These are phyloP conservation scores for Hordeum marinum DNA, from an alignment of 176 grass and related monocot genomes.

Conservation along the genomic window DNA sequence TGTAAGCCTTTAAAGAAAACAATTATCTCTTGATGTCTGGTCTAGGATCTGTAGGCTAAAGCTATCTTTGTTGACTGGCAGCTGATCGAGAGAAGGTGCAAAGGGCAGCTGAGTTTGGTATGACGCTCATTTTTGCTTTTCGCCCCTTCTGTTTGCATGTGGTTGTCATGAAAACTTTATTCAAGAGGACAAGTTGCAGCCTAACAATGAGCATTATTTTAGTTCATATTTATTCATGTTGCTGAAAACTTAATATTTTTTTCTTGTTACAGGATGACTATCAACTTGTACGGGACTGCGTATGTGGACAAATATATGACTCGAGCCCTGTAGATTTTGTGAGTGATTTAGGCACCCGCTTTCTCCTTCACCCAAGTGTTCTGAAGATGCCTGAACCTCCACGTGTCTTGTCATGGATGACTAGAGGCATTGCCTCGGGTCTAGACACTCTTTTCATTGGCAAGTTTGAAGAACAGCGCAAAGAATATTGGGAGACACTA, in stretches of 20 bases:
- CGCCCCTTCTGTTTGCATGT: neutral
- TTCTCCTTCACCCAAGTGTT: slow-evolving; percentile 87
- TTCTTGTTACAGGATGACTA: slow-evolving; percentile 65
- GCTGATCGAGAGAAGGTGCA: slow-evolving; percentile 62
- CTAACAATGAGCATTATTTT: neutral
- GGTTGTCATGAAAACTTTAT: neutral
- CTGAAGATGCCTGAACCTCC: slow-evolving; percentile 79
- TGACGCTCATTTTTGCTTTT: neutral
- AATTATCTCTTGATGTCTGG: neutral
- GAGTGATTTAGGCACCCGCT: slow-evolving; percentile 86
- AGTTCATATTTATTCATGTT: neutral
- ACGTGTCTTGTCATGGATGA: slow-evolving; percentile 76
- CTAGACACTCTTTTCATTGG: slow-evolving; percentile 78
- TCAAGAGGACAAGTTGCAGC: neutral
- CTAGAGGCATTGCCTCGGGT: slow-evolving; percentile 59
- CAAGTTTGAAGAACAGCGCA: slow-evolving; percentile 84
- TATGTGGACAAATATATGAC: slow-evolving; percentile 91
- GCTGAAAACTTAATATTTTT: neutral
- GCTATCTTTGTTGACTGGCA: slow-evolving; percentile 28
- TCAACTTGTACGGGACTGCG: slow-evolving; percentile 66
- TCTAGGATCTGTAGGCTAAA: slow-evolving; percentile 7
- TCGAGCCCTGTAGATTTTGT: slow-evolving; percentile 90
- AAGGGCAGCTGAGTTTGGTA: slow-evolving; percentile 70
- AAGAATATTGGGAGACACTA: slow-evolving; percentile 87
- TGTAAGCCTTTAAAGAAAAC: neutral